Base-by-base conservation (phyloP, 106 monocot species). In the Iris macrosiphon region DNA sequence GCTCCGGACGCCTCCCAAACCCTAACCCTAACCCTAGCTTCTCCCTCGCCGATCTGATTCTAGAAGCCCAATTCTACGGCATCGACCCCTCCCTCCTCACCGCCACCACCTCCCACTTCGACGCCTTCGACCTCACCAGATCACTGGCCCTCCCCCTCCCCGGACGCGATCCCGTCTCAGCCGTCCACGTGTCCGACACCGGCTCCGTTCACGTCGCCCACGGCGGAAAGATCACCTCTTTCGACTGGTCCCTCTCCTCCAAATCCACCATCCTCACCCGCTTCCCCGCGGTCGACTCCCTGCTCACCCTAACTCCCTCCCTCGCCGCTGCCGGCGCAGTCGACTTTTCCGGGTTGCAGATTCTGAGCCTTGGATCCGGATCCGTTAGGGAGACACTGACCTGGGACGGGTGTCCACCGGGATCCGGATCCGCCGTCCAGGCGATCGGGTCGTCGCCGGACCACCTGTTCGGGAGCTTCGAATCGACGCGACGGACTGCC, bases 141-240 rank as follows among this genome's bases (percentile, higher is more conserved):
- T 56, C 79, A 75, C 40, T 58, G 20, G 7, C 45, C n/a, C 64
- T 84, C 34, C 80, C 84, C 23, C 75, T 88, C 64, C 55, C 61
- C 49, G 84, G 80, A 45, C 49, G 65, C 9, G 75, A 70, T 44
- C 41, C 66, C 3, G 51, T 70, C 29, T 23, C 83, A 55, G 47
- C 83, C 22, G 38, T 75, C 40, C 7, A 28, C 41, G 38, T 3
- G 30, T 45, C 22, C 20, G 59, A 41, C 28, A n/a, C 56, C 30
- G 32, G 57, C 44, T 32, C 34, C 18, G 13, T 47, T 2, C 55
- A 65, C 45, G 61, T 61, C 23, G 44, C 62, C 7, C 45, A 49
- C 35, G 27, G 57, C 55, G 77, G 77, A 43, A 73, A 79, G 62
- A 63, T 85, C 58, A 79, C 85, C n/a, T 72, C 79, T 8, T 79